phyloP scores from a whole-genome alignment of 257 asterid species.

The Nyctanthes arbortristis region DNA sequence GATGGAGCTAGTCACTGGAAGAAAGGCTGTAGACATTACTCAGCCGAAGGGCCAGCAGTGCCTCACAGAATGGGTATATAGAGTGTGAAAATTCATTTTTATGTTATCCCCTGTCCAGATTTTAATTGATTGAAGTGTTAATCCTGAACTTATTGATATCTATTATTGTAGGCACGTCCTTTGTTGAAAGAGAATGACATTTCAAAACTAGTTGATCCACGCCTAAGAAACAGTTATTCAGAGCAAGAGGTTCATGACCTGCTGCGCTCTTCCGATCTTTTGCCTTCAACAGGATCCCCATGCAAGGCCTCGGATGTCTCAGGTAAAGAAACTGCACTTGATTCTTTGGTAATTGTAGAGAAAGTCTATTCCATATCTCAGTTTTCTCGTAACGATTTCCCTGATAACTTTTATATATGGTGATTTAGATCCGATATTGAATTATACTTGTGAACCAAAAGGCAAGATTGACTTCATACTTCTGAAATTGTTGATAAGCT shows the following conservation, averaged over 20 bases:
- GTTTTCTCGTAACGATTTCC: not conserved
- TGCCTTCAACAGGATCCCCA: constrained; percentile 73
- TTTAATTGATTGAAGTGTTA: not conserved
- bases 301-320: constrained; percentile 84
- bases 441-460: no score
- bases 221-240: constrained; percentile 41
- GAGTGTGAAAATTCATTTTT: constrained; percentile 14
- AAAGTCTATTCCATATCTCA: not conserved
- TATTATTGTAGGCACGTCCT: constrained; percentile 67
- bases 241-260: constrained; percentile 55
- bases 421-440: no score
- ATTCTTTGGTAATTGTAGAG: not conserved
- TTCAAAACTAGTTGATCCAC: constrained; percentile 61
- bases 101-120: not conserved
- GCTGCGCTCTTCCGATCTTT: constrained; percentile 63
- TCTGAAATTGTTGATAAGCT: no score
- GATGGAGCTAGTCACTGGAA: constrained; percentile 77
- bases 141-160: not conserved
- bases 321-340: constrained; percentile 39
- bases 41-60: constrained; percentile 85
- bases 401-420: no score
- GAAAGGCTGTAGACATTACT: constrained; percentile 74
- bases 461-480: no score
- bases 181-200: constrained; percentile 52
- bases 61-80: constrained; percentile 86